phyloP scores from a whole-genome alignment of 2,329 filamentous ascomycete species.

The Myotisia sp. region DNA sequence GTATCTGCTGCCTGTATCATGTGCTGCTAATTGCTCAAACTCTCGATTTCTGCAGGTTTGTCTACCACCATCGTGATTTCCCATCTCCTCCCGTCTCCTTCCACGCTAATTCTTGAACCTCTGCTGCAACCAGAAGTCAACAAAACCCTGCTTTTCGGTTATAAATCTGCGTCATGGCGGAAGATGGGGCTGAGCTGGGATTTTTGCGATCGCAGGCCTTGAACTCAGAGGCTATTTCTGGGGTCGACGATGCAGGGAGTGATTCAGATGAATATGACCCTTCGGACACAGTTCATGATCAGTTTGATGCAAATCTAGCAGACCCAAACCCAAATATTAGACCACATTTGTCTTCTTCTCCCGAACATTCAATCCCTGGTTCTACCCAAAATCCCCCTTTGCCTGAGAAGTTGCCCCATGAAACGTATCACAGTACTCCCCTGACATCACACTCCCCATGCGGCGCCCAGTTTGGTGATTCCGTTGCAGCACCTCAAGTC shows the following conservation, averaged over 20 bases:
- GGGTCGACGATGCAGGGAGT: slow-evolving; percentile 31
- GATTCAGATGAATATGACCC: slow-evolving; percentile 44
- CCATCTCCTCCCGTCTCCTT: too few species aligned
- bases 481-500: slow-evolving; percentile 31
- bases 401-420: slow-evolving; percentile 19
- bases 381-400: slow-evolving; percentile 15
- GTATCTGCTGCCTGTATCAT: too few species aligned
- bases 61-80: too few species aligned
- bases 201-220: slow-evolving; percentile 38
- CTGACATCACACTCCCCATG: slow-evolving; percentile 22
- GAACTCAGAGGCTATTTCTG: slow-evolving; percentile 36
- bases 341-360: slow-evolving; percentile 18
- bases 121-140: too few species aligned
- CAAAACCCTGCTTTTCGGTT: not conserved
- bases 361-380: slow-evolving; percentile 14
- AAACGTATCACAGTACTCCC: slow-evolving; percentile 17
- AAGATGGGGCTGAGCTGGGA: slow-evolving; percentile 40
- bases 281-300: slow-evolving; percentile 33
- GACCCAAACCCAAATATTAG: slow-evolving; percentile 19
- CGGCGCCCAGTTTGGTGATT: slow-evolving; percentile 22
- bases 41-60: too few species aligned
- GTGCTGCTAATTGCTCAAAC: too few species aligned
- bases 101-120: too few species aligned
- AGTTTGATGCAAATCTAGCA: slow-evolving; percentile 23
- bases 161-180: slow-evolving; percentile 29